Percentiles rank a stretch among this genome's conserved stretches.
Conservation (phyloP, 176 grass and related monocot genomes). For the Metroxylon sagu region DNA sequence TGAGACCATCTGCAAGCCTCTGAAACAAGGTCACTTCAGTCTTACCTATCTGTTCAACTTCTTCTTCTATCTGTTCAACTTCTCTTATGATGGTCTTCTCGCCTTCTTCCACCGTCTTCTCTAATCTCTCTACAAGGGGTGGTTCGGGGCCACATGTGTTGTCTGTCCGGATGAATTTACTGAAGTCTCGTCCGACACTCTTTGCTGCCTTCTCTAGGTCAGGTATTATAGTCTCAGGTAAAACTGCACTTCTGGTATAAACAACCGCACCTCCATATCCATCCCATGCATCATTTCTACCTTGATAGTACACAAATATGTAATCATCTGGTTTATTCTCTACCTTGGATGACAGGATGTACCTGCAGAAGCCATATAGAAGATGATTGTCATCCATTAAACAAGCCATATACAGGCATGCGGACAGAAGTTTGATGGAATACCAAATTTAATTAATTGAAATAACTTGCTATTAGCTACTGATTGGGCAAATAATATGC, state of each 20-base stretch:
- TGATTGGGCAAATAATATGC: no score
- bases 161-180: constrained; percentile 65
- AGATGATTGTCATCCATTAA: neutral
- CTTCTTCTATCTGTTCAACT: constrained; percentile 63
- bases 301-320: constrained; percentile 86
- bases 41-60: constrained; percentile 65
- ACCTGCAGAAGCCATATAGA: constrained; percentile 36
- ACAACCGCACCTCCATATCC: constrained; percentile 84
- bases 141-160: constrained; percentile 88
- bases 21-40: constrained; percentile 55
- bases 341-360: constrained; percentile 88
- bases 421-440: no score
- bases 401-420: no score
- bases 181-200: constrained; percentile 59
- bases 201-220: constrained; percentile 69
- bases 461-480: no score
- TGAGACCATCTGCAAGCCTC: constrained; percentile 52
- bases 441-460: no score
- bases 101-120: constrained; percentile 73
- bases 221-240: constrained; percentile 66
- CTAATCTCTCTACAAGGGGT: constrained; percentile 70
- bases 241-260: constrained; percentile 66
- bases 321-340: constrained; percentile 93
- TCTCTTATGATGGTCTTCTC: constrained; percentile 68
- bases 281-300: constrained; percentile 94